Evolutionary conservation across 345 rosid species (phyloP).

Genomic region (Rhodomyrtus tomentosa): DNA sequence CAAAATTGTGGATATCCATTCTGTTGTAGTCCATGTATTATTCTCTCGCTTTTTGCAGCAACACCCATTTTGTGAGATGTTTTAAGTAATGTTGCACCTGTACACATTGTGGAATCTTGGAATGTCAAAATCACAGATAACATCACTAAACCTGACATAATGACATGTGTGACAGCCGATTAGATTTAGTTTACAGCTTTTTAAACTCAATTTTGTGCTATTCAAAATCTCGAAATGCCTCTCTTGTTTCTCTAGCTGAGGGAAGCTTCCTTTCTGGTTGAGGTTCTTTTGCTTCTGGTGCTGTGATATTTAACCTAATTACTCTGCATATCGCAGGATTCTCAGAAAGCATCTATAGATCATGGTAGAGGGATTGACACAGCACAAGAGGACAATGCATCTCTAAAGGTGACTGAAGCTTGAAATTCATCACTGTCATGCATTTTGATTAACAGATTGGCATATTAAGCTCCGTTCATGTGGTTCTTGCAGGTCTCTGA

Average conservation of each 20-base stretch:
- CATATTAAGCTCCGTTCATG: neutral
- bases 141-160: neutral
- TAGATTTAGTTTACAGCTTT: neutral
- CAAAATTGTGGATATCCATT: neutral
- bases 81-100: neutral
- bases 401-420: conserved; percentile 33
- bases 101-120: neutral
- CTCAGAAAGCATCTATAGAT: conserved; percentile 32
- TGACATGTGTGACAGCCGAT: neutral
- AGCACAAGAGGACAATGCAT: conserved; percentile 33
- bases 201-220: neutral
- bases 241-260: neutral
- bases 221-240: neutral
- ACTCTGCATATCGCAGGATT: conserved; percentile 31
- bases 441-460: neutral
- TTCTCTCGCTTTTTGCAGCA: neutral
- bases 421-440: neutral
- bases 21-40: neutral
- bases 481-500: conserved; percentile 37
- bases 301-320: neutral
- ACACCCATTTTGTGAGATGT: neutral
- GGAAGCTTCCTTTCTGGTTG: neutral
- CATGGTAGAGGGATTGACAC: conserved; percentile 44
- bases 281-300: neutral
- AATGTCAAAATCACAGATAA: neutral